These are phyloP conservation scores for Skeletonema potamos DNA, from an alignment of 108 stramenopile species.

Conservation along the genomic window DNA sequence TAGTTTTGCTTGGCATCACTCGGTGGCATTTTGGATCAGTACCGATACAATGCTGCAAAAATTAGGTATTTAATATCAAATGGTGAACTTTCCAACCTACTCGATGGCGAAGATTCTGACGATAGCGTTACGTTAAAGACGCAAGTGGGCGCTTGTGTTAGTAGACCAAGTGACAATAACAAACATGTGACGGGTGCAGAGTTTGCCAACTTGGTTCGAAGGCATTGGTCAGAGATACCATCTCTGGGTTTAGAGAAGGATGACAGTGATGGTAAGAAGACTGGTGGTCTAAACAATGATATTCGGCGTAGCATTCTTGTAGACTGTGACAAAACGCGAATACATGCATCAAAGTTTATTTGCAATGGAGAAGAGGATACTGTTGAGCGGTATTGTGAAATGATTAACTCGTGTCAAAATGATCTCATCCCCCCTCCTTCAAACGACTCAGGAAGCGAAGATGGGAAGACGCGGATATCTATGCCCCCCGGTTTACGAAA, in stretches of 20 bases:
- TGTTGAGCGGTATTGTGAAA: background rate
- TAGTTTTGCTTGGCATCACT: slow-evolving; percentile 65
- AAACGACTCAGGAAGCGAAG: background rate
- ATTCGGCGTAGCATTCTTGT: slow-evolving; percentile 16
- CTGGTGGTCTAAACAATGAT: background rate
- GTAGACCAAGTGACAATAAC: slow-evolving; percentile 13
- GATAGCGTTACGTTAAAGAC: background rate
- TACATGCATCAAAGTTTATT: background rate
- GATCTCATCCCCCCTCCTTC: slow-evolving; percentile 1
- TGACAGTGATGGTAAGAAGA: background rate
- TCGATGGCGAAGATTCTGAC: background rate
- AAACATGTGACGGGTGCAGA: background rate
- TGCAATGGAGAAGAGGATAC: background rate
- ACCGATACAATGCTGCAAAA: slow-evolving; percentile 20
- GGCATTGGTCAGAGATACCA: slow-evolving; percentile 6
- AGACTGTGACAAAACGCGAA: slow-evolving; percentile 10
- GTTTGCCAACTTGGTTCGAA: background rate
- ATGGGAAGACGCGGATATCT: slow-evolving; percentile 31
- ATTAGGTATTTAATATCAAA: slow-evolving; percentile 22
- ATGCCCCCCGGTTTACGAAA: slow-evolving; percentile 79
- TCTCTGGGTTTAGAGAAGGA: background rate
- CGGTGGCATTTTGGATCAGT: slow-evolving; percentile 76
- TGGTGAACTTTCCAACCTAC: background rate
- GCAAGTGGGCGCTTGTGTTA: slow-evolving; percentile 1
- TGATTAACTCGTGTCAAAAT: slow-evolving; percentile 2